phyloP scores from a whole-genome alignment of 2,329 filamentous ascomycete species.

The Ceratocystis albifundus region DNA sequence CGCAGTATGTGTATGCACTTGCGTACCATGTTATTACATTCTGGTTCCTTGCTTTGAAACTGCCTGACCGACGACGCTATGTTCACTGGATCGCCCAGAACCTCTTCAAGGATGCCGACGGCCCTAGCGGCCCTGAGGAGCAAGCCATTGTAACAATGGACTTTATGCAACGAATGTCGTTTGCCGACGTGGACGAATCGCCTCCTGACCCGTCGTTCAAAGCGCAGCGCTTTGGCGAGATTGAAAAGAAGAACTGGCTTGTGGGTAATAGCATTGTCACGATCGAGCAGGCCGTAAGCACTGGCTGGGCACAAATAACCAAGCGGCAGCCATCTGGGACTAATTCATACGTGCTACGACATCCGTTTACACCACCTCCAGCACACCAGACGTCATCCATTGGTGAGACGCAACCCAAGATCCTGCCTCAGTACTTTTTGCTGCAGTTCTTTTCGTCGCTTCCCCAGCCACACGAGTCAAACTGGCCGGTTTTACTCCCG shows the following conservation, averaged over 20 bases:
- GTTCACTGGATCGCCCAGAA: slow-evolving; percentile 86
- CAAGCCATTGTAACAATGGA: slow-evolving; percentile 89
- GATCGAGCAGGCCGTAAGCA: slow-evolving; percentile 55
- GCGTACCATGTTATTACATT: slow-evolving; percentile 94
- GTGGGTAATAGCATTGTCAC: slow-evolving; percentile 64
- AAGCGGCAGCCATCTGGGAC: slow-evolving; percentile 61
- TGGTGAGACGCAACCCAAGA: slow-evolving; percentile 43
- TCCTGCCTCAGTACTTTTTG: slow-evolving; percentile 63
- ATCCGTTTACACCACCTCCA: slow-evolving; percentile 48
- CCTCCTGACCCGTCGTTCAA: slow-evolving; percentile 55
- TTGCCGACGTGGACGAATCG: slow-evolving; percentile 73
- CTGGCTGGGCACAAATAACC: slow-evolving; percentile 58
- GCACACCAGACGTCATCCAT: slow-evolving; percentile 39
- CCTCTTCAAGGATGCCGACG: slow-evolving; percentile 66
- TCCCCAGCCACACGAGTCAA: slow-evolving; percentile 45
- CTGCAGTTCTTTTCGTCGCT: slow-evolving; percentile 56
- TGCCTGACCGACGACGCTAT: slow-evolving; percentile 70
- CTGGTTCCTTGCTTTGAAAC: slow-evolving; percentile 86
- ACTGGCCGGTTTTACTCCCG: slow-evolving; percentile 66
- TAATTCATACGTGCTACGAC: slow-evolving; percentile 47
- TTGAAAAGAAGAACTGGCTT: slow-evolving; percentile 57
- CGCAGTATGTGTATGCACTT: slow-evolving; percentile 85
- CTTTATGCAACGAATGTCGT: slow-evolving; percentile 83
- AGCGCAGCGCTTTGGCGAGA: slow-evolving; percentile 51
- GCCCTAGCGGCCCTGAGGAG: slow-evolving; percentile 65